Evolutionary conservation across 352 stramenopile genomes (phyloP).

Genomic region (Phytopythium oedochilum): DNA sequence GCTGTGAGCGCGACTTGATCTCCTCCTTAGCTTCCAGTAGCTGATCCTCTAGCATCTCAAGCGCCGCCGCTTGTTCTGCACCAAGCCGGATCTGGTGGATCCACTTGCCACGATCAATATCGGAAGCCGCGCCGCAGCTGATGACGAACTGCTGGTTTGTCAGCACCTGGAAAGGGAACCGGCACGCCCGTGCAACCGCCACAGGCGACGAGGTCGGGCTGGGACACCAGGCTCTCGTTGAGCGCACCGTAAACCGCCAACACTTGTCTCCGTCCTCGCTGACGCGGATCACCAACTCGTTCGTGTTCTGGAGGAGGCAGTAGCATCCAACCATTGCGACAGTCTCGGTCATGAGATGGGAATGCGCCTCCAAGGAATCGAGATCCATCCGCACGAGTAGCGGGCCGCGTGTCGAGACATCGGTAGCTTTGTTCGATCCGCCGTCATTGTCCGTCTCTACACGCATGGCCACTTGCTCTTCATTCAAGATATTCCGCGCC

Average conservation of each 20-base stretch:
- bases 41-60: conserved; percentile 57
- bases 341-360: conserved; percentile 13
- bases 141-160: conserved; percentile 61
- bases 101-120: conserved; percentile 57
- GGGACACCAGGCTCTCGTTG: conserved; percentile 38
- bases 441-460: conserved; percentile 3
- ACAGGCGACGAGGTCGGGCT: conserved; percentile 20
- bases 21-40: conserved; percentile 21
- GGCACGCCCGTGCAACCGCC: conserved; percentile 14
- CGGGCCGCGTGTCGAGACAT: conserved; percentile 12
- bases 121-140: conserved; percentile 50
- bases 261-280: conserved; percentile 23
- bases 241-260: conserved; percentile 34
- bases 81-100: conserved; percentile 59
- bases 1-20: not conserved
- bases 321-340: conserved; percentile 39
- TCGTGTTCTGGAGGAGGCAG: conserved; percentile 40
- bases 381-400: conserved; percentile 36
- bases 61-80: conserved; percentile 37
- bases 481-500: conserved; percentile 36
- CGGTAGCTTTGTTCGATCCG: not conserved
- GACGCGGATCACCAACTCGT: conserved; percentile 34
- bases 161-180: conserved; percentile 67
- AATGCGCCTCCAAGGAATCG: conserved; percentile 13
- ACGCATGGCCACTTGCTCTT: conserved; percentile 16